phyloP scores from a whole-genome alignment of 768 basidiomycete species.

The Sutorius australiensis region DNA sequence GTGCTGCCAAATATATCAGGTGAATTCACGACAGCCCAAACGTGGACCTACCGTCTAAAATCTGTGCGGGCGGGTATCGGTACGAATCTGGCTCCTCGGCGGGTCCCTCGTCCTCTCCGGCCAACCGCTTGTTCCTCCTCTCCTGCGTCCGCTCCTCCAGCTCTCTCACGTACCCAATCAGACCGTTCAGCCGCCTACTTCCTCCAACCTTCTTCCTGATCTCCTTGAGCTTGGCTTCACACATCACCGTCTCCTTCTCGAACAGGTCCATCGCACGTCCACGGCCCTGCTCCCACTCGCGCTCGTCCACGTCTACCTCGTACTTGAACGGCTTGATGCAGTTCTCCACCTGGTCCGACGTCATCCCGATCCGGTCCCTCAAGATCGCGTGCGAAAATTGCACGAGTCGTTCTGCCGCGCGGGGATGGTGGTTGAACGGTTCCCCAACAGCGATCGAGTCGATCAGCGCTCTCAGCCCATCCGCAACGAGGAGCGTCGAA shows the following conservation, averaged over 20 bases:
- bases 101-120: constrained; percentile 35
- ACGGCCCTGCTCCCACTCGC: constrained; percentile 90
- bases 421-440: constrained; percentile 89
- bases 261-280: constrained; percentile 72
- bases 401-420: constrained; percentile 82
- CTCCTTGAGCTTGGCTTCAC: constrained; percentile 82
- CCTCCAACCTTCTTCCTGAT: constrained; percentile 90
- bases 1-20: constrained; percentile 49
- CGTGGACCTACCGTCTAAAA: constrained; percentile 74
- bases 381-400: constrained; percentile 92
- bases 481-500: constrained; percentile 90
- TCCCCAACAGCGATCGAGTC: constrained; percentile 86
- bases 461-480: constrained; percentile 85
- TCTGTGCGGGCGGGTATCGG: constrained; percentile 86
- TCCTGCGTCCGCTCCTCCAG: constrained; percentile 77
- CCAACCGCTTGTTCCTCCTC: constrained; percentile 50
- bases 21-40: neutral
- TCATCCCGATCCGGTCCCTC: constrained; percentile 86
- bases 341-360: constrained; percentile 99
- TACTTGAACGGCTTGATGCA: constrained; percentile 99
- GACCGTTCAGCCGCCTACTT: constrained; percentile 64
- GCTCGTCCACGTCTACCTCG: constrained; percentile 89
- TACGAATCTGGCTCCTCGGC: constrained; percentile 66
- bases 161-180: constrained; percentile 77
- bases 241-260: constrained; percentile 79